A percentile compares a stretch with the other conserved stretches of the same genome.
phyloP scores from a whole-genome alignment of 2,329 filamentous ascomycete genomes.

The Fusarium illudens region DNA sequence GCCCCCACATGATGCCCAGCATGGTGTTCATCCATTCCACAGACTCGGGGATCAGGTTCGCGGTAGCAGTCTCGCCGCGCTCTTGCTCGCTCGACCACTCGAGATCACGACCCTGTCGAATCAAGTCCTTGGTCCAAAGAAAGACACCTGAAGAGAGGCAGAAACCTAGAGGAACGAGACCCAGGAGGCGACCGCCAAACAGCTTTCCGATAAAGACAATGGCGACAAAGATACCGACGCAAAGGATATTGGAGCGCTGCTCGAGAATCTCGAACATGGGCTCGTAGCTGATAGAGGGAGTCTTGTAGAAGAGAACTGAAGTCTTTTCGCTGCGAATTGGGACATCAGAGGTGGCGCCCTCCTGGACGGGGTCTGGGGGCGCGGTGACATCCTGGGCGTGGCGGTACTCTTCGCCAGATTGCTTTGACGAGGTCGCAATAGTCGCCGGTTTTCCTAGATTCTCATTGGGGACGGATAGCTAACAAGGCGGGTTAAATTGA shows the following conservation, averaged over 20 bases:
- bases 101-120: constrained; percentile 80
- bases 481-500: not conserved
- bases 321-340: constrained; percentile 97
- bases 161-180: constrained; percentile 76
- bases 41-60: constrained; percentile 90
- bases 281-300: constrained; percentile 87
- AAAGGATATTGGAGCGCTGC: constrained; percentile 75
- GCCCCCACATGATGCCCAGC: constrained; percentile 83
- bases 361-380: constrained; percentile 84
- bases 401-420: constrained; percentile 82
- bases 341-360: constrained; percentile 88
- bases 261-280: constrained; percentile 85
- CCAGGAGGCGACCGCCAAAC: constrained; percentile 80
- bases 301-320: constrained; percentile 94
- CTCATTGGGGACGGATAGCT: constrained; percentile 85
- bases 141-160: constrained; percentile 82
- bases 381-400: constrained; percentile 88
- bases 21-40: constrained; percentile 97
- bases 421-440: constrained; percentile 73
- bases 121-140: constrained; percentile 88
- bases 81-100: constrained; percentile 91
- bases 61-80: constrained; percentile 83
- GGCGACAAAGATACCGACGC: constrained; percentile 72
- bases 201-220: constrained; percentile 81
- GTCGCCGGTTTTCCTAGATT: constrained; percentile 81